These are phyloP conservation scores for Penicillium paneum DNA, from an alignment of 2,329 filamentous ascomycete genomes.

Conservation along the genomic window DNA sequence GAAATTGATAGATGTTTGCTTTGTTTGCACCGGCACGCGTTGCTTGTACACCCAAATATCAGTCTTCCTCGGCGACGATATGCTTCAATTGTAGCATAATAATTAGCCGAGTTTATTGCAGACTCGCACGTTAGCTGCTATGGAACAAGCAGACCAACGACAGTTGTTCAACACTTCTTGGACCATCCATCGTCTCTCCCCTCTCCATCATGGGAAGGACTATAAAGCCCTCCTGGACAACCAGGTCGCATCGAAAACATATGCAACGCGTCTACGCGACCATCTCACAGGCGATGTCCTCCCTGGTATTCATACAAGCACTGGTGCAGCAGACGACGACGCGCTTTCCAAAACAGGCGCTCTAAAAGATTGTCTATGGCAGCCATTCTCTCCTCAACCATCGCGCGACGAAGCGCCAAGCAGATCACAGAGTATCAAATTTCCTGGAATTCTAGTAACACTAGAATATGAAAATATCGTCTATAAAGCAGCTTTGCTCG, in stretches of 20 bases:
- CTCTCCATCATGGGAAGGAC: conserved; percentile 50
- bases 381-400: conserved; percentile 33
- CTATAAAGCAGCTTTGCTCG: conserved; percentile 52
- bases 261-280: conserved; percentile 49
- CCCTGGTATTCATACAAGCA: conserved; percentile 44
- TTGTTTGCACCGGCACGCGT: conserved; percentile 21
- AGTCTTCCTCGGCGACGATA: background rate
- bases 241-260: conserved; percentile 39
- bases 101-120: background rate
- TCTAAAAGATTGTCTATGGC: conserved; percentile 49
- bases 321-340: conserved; percentile 33
- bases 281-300: conserved; percentile 50
- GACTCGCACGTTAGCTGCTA: conserved; percentile 4
- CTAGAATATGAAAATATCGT: conserved; percentile 49
- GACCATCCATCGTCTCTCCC: conserved; percentile 53
- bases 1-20: conserved; percentile 14
- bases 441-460: conserved; percentile 47
- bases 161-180: conserved; percentile 54
- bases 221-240: conserved; percentile 35
- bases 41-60: conserved; percentile 9
- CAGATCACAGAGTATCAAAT: conserved; percentile 23
- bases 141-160: conserved; percentile 28
- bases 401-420: conserved; percentile 25
- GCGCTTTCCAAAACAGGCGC: conserved; percentile 47
- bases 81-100: background rate